These are phyloP conservation scores for Escovopsis weberi DNA, from an alignment of 2,329 filamentous ascomycete genomes.

Conservation along the genomic window DNA sequence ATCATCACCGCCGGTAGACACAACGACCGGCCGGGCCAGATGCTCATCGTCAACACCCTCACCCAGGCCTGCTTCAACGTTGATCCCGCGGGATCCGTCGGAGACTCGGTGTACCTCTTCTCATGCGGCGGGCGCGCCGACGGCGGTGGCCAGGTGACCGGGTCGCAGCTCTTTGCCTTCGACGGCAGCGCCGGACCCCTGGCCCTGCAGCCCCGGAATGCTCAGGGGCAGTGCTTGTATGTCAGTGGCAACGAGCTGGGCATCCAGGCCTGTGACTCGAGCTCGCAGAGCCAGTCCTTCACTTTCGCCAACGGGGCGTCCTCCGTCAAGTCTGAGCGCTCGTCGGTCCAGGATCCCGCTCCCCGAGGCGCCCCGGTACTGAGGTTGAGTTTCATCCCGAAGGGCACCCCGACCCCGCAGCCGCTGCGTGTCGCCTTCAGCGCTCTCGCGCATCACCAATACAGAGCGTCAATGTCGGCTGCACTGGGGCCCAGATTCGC, in stretches of 20 bases:
- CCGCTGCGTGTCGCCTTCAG: too few relatives aligned
- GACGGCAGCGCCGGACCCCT: conserved; percentile 26
- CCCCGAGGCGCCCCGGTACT: too few relatives aligned
- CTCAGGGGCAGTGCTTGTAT: conserved; percentile 30
- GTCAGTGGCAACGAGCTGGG: conserved; percentile 29
- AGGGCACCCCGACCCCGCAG: too few relatives aligned
- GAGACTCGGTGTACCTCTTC: conserved; percentile 40
- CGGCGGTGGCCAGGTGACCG: conserved; percentile 33
- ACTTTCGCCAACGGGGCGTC: conserved; percentile 7
- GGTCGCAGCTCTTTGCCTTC: conserved; percentile 38
- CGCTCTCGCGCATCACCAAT: too few relatives aligned
- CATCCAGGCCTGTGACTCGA: conserved; percentile 26
- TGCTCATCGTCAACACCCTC: conserved; percentile 39
- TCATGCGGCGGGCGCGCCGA: conserved; percentile 44
- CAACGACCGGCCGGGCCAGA: conserved; percentile 29
- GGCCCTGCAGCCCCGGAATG: conserved; percentile 30
- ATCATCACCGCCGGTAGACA: conserved; percentile 36
- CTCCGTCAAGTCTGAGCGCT: background rate
- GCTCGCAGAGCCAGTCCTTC: conserved; percentile 29
- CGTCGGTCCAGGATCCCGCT: too few relatives aligned
- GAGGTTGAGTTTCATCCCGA: too few relatives aligned
- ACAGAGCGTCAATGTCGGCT: too few relatives aligned
- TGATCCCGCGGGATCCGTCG: conserved; percentile 33
- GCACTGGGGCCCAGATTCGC: too few relatives aligned
- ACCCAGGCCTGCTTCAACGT: conserved; percentile 46